Conservation (phyloP, 2,329 filamentous ascomycete species). For the Xylariaceae sp. region DNA sequence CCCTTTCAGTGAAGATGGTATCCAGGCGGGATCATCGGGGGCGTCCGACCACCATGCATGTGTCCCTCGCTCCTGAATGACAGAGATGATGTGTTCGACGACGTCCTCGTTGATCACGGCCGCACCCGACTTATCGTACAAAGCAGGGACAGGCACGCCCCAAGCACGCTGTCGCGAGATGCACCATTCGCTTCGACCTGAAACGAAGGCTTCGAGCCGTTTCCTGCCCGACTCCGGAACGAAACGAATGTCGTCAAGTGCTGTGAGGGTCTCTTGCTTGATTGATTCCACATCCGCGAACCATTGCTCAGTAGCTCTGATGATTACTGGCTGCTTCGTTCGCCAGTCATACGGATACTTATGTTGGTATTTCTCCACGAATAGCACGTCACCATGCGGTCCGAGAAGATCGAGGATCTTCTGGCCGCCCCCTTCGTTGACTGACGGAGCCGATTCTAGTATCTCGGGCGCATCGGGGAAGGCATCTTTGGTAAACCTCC, state of each 20-base stretch:
- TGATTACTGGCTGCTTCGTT: constrained; percentile 88
- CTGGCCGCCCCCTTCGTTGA: constrained; percentile 69
- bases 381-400: constrained; percentile 60
- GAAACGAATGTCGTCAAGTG: constrained; percentile 74
- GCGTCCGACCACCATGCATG: constrained; percentile 94
- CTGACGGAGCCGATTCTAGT: constrained; percentile 69
- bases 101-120: constrained; percentile 79
- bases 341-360: constrained; percentile 99
- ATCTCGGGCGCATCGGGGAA: constrained; percentile 69
- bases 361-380: constrained; percentile 73
- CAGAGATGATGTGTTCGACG: constrained; percentile 80
- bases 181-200: constrained; percentile 92
- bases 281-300: constrained; percentile 90
- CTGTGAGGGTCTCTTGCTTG: constrained; percentile 70
- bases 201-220: constrained; percentile 82
- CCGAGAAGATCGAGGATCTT: constrained; percentile 71
- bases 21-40: constrained; percentile 75
- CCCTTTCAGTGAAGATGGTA: constrained; percentile 63
- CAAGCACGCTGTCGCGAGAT: constrained; percentile 94
- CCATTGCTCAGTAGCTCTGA: constrained; percentile 94
- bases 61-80: constrained; percentile 77
- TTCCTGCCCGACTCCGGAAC: constrained; percentile 74
- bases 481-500: constrained; percentile 78
- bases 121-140: constrained; percentile 74
- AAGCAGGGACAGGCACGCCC: constrained; percentile 93